Evolutionary conservation across 2,329 filamentous ascomycete species (phyloP), one percentile per base, ranked within the genome.

Genomic region (Leptographium radiaticola): DNA sequence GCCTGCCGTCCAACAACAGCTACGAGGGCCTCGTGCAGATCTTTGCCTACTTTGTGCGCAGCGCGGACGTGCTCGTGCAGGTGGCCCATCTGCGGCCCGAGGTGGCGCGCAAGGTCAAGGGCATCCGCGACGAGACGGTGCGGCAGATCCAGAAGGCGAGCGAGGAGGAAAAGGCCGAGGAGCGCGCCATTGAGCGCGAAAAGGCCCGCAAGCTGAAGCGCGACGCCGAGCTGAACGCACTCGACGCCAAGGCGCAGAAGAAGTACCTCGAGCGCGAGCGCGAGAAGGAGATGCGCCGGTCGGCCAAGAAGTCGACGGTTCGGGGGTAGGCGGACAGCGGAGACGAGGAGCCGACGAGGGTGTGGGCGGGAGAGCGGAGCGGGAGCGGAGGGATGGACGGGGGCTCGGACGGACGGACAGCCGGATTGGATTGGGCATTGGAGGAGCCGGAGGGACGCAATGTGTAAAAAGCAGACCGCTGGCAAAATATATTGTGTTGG

Each of bases 171-270:
- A 89, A 89, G 74, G 85, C 81, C 65, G 87, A 90, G 71, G 85
- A 90, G 74, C 76, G 87, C 30, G 78, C 82, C 48, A 62, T 75
- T 20, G 84, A 89, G 71, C 77, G 85, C 58, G 85, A 89, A 65
- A 81, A 80, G 69, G 73, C 84, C 67, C 90, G 85, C 71, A 95
- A 96, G 73, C 82, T 86, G 64, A 94, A 97, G 78, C 81, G 90
- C 53, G 91, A 96, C 63, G 82, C 84, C 61, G 83, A 90, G 66
- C 76, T 93, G 59, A 86, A 83, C 63, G 77, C 77, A 13, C 77
- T 91, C 63, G 85, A 84, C 63, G 86, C 87, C 53, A 89, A 90
- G 69, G 85, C 86, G 57, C 87, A 91, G 75, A 87, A 87, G 75
- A 89, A 88, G 72, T 91, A 83, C 66, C 76, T 91, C 54, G 87